Evolutionary conservation across 139 green algal species (phyloP), one percentile per base, ranked within the genome.

Genomic region (Chlamydomonas sp.): DNA sequence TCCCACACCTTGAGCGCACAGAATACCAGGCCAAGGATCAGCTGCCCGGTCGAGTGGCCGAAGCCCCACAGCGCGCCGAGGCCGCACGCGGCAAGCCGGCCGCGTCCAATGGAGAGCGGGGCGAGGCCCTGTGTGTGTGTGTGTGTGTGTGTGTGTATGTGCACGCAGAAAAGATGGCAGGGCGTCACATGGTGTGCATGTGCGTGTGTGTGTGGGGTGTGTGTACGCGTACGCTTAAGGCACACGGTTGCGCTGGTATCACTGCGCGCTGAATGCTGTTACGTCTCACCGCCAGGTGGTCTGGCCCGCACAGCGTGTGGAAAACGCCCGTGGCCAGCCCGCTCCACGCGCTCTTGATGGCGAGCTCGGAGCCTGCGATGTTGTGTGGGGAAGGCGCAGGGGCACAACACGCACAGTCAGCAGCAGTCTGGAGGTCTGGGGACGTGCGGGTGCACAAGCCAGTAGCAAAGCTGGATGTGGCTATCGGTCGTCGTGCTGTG

Each of bases 1-100:
- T n/a, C n/a, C n/a, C n/a, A n/a, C n/a, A n/a, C 84, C 77, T 90
- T 91, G 37, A 96, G 79, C 57, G 96, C 43, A 0, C 96, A 75
- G 78, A 98, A 95, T 1, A 91, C 70, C 65, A 96, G 73, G 0
- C 95, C 94, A 60, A 99, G 87, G n/a, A 98, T 86, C 8, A 98
- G 82, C 77, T 99, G 95, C 2, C 95, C 95, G 3, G 88, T 95
- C 66, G 90, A 93, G 79, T 99, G 95, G 16, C 95, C 93, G 73
- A 94, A 92, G 5, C 95, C 94, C 95, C 95, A 99, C 30, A 98
- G 87, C 22, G 90, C 90, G n/a, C 94, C 94, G 60, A 99, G 78
- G 30, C 89, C 71, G 1, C 87, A 90, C 20, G 87, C 90, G 35
- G 82, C 72, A 31, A 88, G 50, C 8, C 83, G 78, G 67, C 75